Conservation (phyloP, 768 basidiomycete species). For the Lactifluus pinguis region DNA sequence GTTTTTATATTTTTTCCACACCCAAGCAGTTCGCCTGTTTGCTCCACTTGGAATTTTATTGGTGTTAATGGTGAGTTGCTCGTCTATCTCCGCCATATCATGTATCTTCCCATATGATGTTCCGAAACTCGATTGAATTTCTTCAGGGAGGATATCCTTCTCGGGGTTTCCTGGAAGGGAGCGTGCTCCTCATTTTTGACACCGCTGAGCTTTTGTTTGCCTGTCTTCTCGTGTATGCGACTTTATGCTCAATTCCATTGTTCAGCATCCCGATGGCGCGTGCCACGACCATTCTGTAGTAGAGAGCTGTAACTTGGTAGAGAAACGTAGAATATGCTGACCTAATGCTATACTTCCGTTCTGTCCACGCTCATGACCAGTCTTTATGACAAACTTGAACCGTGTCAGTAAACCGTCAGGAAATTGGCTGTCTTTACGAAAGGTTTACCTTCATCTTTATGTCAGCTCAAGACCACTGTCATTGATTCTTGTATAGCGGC, state of each 20-base stretch:
- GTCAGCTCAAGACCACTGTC: not conserved
- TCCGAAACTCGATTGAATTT: conserved; percentile 64
- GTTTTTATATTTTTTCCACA: conserved; percentile 43
- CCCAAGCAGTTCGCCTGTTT: conserved; percentile 16
- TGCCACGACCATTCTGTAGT: not conserved
- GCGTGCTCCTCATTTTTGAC: conserved; percentile 69
- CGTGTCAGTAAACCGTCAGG: not conserved
- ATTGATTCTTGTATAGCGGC: conserved; percentile 6
- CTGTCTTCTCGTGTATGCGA: not conserved
- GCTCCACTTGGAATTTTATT: conserved; percentile 29
- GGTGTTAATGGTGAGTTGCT: conserved; percentile 5
- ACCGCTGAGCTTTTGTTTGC: conserved; percentile 27
- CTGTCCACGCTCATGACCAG: too few species aligned
- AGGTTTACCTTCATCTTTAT: conserved; percentile 7
- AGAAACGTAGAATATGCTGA: not conserved
- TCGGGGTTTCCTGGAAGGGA: conserved; percentile 28
- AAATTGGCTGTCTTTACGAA: conserved; percentile 11
- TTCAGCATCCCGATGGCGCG: not conserved
- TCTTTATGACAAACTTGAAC: too few species aligned
- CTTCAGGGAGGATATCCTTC: conserved; percentile 78
- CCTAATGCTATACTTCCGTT: not conserved
- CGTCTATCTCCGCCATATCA: not conserved
- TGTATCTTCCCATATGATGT: conserved; percentile 43
- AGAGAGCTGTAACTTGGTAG: not conserved
- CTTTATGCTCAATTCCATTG: not conserved